Evolutionary conservation across 352 stramenopile species (phyloP).

Genomic region (Phytophthora litchii): DNA sequence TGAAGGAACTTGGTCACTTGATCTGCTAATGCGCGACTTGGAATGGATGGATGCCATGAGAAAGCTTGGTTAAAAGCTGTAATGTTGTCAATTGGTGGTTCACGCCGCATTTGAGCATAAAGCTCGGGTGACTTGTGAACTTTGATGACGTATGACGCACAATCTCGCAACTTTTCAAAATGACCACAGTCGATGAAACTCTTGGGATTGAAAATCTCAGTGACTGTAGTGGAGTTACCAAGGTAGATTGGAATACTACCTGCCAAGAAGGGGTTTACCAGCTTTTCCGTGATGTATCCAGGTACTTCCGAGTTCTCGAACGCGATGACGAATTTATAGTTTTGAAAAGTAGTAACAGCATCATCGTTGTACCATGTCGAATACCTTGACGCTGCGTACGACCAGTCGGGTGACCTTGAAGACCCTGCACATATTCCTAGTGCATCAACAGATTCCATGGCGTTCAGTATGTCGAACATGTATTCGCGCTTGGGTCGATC

Average conservation of each 20-base stretch:
- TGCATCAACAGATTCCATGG: conserved; percentile 49
- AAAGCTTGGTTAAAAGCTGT: conserved; percentile 39
- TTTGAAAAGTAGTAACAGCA: conserved; percentile 35
- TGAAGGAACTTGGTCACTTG: conserved; percentile 8
- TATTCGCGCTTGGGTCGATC: conserved; percentile 47
- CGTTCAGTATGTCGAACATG: conserved; percentile 54
- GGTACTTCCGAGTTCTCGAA: conserved; percentile 56
- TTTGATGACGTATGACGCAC: conserved; percentile 37
- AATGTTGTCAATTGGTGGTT: conserved; percentile 38
- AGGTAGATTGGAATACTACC: conserved; percentile 63
- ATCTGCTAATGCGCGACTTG: conserved; percentile 4
- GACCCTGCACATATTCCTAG: conserved; percentile 44
- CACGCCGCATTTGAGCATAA: conserved; percentile 36
- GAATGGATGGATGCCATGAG: conserved; percentile 50
- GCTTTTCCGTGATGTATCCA: conserved; percentile 72
- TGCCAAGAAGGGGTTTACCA: conserved; percentile 62
- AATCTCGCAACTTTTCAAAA: conserved; percentile 45
- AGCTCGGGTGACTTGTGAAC: conserved; percentile 40
- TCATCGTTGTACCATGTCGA: conserved; percentile 44
- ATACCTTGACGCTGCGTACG: conserved; percentile 11
- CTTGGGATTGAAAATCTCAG: conserved; percentile 47
- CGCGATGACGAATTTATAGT: conserved; percentile 54
- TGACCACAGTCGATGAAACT: conserved; percentile 62
- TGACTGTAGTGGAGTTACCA: conserved; percentile 45
- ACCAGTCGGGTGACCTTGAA: conserved; percentile 8